Percentiles rank a stretch among this genome's conserved stretches.
These are phyloP conservation scores for Vinca minor DNA, from an alignment of 257 asterid genomes.

Conservation along the genomic window DNA sequence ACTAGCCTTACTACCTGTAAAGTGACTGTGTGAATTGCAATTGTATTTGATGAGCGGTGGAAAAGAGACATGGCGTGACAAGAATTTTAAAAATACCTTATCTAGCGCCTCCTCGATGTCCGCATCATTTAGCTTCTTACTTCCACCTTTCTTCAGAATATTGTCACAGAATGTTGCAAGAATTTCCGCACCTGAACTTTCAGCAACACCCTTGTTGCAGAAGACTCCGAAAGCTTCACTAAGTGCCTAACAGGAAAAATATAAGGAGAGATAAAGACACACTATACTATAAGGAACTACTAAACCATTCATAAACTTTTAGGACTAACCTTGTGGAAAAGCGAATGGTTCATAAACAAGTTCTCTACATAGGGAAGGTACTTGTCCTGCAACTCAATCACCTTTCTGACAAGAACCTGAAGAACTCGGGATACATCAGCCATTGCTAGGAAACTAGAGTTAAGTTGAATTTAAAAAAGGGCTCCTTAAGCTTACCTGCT, in stretches of 20 bases:
- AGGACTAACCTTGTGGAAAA: constrained; percentile 86
- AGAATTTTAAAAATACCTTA: constrained; percentile 39
- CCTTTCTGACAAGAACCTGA: constrained; percentile 88
- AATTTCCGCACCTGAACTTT: constrained; percentile 95
- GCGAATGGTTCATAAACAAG: constrained; percentile 79
- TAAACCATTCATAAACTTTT: constrained; percentile 8
- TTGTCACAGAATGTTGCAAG: constrained; percentile 94
- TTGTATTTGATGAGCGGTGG: neutral
- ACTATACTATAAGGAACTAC: neutral
- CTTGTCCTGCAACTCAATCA: constrained; percentile 91
- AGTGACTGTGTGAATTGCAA: constrained; percentile 17
- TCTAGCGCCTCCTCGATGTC: constrained; percentile 95
- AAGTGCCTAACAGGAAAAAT: constrained; percentile 53
- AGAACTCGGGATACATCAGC: too few relatives aligned
- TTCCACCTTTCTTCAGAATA: constrained; percentile 93
- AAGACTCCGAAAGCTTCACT: constrained; percentile 94
- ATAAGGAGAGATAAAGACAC: constrained; percentile 5
- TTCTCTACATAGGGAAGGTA: constrained; percentile 80
- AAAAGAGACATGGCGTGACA: neutral
- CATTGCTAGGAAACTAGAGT: too few relatives aligned
- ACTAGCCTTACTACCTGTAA: constrained; percentile 85
- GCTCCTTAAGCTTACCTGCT: too few relatives aligned
- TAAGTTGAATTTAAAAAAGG: too few relatives aligned
- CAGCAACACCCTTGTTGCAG: constrained; percentile 97
- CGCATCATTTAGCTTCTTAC: constrained; percentile 92